phyloP scores from a whole-genome alignment of 257 asterid species.

The Petunia axillaris region DNA sequence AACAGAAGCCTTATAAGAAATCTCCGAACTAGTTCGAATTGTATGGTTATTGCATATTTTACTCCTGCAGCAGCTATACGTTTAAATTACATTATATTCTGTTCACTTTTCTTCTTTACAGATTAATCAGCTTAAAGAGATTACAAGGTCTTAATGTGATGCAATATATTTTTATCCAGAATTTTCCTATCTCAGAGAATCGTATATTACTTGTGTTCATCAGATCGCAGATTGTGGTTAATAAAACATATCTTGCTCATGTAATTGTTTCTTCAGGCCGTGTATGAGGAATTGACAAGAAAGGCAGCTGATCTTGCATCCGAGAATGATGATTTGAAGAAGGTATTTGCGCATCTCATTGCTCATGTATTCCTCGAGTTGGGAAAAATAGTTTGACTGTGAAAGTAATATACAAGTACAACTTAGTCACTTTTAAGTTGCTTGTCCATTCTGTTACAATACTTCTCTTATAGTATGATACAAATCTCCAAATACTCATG shows the following conservation, averaged over 20 bases:
- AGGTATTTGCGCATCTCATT: slow-evolving; percentile 38
- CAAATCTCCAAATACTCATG: not conserved
- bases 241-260: not conserved
- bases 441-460: not conserved
- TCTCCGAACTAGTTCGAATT: not conserved
- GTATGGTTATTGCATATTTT: not conserved
- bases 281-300: slow-evolving; percentile 48
- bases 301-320: slow-evolving; percentile 47
- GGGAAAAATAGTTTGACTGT: not conserved
- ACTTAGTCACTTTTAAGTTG: not conserved
- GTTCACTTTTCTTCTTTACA: slow-evolving; percentile 1
- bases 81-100: not conserved
- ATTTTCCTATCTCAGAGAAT: not conserved
- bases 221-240: not conserved
- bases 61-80: not conserved
- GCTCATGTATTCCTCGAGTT: not conserved
- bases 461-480: not conserved
- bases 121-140: not conserved
- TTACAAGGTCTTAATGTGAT: not conserved
- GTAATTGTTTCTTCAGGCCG: slow-evolving; percentile 44
- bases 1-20: not conserved
- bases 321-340: slow-evolving; percentile 63
- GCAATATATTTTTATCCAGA: not conserved
- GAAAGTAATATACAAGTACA: not conserved
- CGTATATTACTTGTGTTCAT: not conserved